Percentiles rank a stretch among this genome's conserved stretches.
These are phyloP conservation scores for Rhizopogon vesiculosus DNA, from an alignment of 768 basidiomycete genomes.

Conservation along the genomic window DNA sequence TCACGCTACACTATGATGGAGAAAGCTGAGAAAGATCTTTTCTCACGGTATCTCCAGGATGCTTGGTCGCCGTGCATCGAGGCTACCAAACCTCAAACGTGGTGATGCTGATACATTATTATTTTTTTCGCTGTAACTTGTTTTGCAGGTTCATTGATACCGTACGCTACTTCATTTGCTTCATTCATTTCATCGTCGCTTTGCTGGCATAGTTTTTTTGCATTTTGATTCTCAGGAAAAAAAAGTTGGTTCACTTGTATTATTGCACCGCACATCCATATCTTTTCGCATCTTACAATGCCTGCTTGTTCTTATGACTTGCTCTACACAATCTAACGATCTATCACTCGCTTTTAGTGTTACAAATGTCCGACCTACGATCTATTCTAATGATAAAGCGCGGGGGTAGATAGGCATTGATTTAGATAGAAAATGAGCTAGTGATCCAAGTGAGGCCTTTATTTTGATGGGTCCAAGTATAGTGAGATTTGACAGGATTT, in stretches of 20 bases:
- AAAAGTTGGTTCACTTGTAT: slow-evolving; percentile 25
- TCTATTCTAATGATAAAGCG: slow-evolving; percentile 22
- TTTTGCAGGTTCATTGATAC: slow-evolving; percentile 3
- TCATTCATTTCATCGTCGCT: slow-evolving; percentile 12
- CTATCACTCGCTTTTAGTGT: slow-evolving; percentile 21
- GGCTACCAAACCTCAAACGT: not conserved
- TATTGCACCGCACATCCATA: slow-evolving; percentile 27
- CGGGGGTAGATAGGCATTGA: too few relatives aligned
- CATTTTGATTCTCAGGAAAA: slow-evolving; percentile 17
- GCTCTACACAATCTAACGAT: slow-evolving; percentile 13
- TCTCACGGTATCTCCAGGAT: not conserved
- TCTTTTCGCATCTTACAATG: slow-evolving; percentile 10
- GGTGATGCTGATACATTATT: not conserved
- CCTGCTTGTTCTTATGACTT: slow-evolving; percentile 17
- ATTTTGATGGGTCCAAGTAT: not conserved
- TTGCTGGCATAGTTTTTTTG: slow-evolving; percentile 14
- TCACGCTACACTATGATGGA: slow-evolving; percentile 84
- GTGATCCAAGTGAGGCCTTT: too few relatives aligned
- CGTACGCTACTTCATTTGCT: slow-evolving; percentile 11
- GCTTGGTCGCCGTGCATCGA: not conserved
- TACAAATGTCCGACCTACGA: slow-evolving; percentile 26
- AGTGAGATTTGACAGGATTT: not conserved
- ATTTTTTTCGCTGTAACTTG: slow-evolving; percentile 2
- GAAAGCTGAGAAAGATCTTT: slow-evolving; percentile 33
- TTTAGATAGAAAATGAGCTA: not conserved